Percentiles rank a stretch among this genome's conserved stretches.
phyloP scores from a whole-genome alignment of 2,329 filamentous ascomycete genomes.

The Fusarium sp. region DNA sequence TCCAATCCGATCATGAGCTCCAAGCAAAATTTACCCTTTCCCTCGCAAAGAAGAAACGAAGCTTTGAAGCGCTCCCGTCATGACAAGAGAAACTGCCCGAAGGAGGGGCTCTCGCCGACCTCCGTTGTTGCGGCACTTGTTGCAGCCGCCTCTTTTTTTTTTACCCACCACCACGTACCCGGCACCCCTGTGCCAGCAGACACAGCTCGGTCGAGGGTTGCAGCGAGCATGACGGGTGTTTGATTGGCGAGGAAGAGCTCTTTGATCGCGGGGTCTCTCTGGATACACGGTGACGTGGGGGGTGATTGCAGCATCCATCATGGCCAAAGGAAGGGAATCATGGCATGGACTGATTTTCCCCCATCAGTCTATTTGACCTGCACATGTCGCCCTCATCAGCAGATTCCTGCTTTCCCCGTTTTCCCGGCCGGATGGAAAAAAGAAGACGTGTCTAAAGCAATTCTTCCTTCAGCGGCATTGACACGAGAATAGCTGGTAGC shows the following conservation, averaged over 20 bases:
- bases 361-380: constrained; percentile 38
- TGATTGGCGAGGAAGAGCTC: constrained; percentile 35
- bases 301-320: constrained; percentile 10
- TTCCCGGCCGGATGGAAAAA: constrained; percentile 18
- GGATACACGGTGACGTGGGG: constrained; percentile 15
- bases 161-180: not conserved
- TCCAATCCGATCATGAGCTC: not conserved
- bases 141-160: constrained; percentile 1
- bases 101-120: constrained; percentile 16
- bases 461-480: constrained; percentile 7
- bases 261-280: constrained; percentile 7
- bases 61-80: constrained; percentile 36
- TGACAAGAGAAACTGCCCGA: constrained; percentile 22
- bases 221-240: constrained; percentile 18
- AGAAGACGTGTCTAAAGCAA: not conserved
- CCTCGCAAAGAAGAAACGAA: not conserved
- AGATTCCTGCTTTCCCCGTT: constrained; percentile 22
- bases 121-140: constrained; percentile 28
- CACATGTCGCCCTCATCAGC: constrained; percentile 33
- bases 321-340: constrained; percentile 13
- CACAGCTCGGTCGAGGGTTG: constrained; percentile 4
- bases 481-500: constrained; percentile 4
- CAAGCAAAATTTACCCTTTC: not conserved
- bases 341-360: constrained; percentile 16
- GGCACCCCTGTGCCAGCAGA: not conserved